Base-by-base conservation (phyloP, 1,139 yeast genomes). In the Eremothecium coryli region DNA sequence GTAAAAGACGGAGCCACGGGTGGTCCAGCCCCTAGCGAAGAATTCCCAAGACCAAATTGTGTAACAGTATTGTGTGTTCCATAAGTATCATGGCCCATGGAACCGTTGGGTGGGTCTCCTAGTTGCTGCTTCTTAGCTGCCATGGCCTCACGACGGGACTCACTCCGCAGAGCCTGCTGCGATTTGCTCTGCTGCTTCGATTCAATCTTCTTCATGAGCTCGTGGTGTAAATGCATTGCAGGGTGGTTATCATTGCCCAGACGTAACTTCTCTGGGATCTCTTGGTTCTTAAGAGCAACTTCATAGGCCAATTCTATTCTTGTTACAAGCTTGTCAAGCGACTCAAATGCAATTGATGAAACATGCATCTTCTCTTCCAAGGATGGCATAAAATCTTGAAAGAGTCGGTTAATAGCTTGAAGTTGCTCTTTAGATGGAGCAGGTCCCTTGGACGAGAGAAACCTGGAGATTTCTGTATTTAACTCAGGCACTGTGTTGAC, bases 361-460 rank as follows among this genome's bases (percentile, higher is more conserved):
- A 90, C 96, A 55, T 90, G 96, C 93, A 90, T 86, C 60, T 90
- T 90, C 56, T 90, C 97, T 54, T 90, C 98, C 40, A 90, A 64
- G 45, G 95, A 85, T 0, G 97, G 97, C 64, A 90, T 76, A 35
- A 90, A 68, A 41, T 82, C 95, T 45, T 70, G 73, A 39, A 78
- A 62, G 37, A 66, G 60, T 35, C 62, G 60, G 38, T 70, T 66
- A 33, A 75, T 71, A 42, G 50, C 37, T 4, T 28, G 38, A 58
- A 56, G 33, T 54, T 63, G 40, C 35, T 26, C 38, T 23, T 14
- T 41, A 24, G 9, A 27, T 34, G 30, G 31, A 7, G 14, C 15
- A 21, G 17, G 17, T 17, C 36, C 48, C n/a, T n/a, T n/a, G 40
- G 12, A 33, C 11, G 61, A 64, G 39, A 79, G 63, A 52, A 82